phyloP scores from a whole-genome alignment of 306 rosid species.

The Rubus parviflorus region DNA sequence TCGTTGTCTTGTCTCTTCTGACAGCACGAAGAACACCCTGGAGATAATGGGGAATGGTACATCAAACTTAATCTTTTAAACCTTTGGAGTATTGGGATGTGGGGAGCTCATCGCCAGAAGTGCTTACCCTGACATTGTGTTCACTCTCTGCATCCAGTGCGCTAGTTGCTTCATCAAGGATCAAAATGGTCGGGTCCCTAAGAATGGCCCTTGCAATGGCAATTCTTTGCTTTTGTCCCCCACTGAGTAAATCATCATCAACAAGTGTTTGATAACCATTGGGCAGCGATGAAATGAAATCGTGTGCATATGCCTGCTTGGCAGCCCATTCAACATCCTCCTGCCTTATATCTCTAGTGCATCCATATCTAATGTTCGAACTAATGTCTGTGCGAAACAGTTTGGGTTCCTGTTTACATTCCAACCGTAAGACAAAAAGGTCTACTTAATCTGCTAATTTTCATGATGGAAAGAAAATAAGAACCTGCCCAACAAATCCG shows the following conservation, averaged over 20 bases:
- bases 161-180: conserved; percentile 98
- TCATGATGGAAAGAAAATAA: conserved; percentile 16
- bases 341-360: conserved; percentile 54
- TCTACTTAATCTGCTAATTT: not conserved
- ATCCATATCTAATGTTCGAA: conserved; percentile 91
- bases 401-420: conserved; percentile 72
- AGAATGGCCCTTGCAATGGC: conserved; percentile 95
- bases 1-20: conserved; percentile 56
- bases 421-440: conserved; percentile 22
- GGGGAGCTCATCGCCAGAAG: conserved; percentile 22
- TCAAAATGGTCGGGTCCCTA: conserved; percentile 86
- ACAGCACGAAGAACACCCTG: conserved; percentile 88
- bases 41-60: conserved; percentile 30
- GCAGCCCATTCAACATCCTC: conserved; percentile 95
- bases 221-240: conserved; percentile 95
- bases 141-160: conserved; percentile 98
- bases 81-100: not conserved
- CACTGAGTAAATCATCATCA: conserved; percentile 92
- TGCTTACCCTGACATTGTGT: conserved; percentile 75
- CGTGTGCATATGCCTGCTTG: conserved; percentile 90
- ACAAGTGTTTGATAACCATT: conserved; percentile 82
- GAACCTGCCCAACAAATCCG: conserved; percentile 96
- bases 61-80: conserved; percentile 19
- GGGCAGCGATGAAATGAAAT: conserved; percentile 78
- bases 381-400: conserved; percentile 85